Evolutionary conservation across 192 early-diverging fungal genomes (phyloP).

Genomic region (Dimargaris xerosporica): DNA sequence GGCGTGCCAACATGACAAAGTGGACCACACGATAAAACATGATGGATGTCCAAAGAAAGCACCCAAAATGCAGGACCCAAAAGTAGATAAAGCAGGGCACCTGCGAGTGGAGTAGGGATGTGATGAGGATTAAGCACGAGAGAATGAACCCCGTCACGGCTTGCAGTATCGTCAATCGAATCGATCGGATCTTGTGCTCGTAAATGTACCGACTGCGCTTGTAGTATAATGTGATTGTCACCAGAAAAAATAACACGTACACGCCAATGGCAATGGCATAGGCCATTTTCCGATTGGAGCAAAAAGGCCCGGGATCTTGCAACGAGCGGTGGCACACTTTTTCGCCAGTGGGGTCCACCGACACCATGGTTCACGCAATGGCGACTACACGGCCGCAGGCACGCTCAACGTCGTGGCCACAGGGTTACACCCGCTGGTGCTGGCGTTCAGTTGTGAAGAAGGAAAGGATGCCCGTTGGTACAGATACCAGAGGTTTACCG

Average conservation of each 20-base stretch:
- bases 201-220: not conserved
- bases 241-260: not conserved
- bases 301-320: not conserved
- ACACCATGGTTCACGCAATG: no score
- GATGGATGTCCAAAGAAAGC: not conserved
- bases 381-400: no score
- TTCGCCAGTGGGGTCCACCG: no score
- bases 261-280: not conserved
- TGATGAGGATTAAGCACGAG: not conserved
- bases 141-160: not conserved
- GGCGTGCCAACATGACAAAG: constrained; percentile 1
- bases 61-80: constrained; percentile 3
- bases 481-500: no score
- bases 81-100: not conserved
- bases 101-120: not conserved
- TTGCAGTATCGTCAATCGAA: not conserved
- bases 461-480: no score
- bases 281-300: not conserved
- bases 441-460: no score
- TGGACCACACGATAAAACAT: not conserved
- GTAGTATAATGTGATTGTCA: constrained; percentile 1
- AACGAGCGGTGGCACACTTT: no score
- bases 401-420: no score
- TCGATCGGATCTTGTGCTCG: not conserved
- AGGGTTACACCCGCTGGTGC: no score